Conservation (phyloP, 257 asterid species). For the Nicotiana tomentosiformis region DNA sequence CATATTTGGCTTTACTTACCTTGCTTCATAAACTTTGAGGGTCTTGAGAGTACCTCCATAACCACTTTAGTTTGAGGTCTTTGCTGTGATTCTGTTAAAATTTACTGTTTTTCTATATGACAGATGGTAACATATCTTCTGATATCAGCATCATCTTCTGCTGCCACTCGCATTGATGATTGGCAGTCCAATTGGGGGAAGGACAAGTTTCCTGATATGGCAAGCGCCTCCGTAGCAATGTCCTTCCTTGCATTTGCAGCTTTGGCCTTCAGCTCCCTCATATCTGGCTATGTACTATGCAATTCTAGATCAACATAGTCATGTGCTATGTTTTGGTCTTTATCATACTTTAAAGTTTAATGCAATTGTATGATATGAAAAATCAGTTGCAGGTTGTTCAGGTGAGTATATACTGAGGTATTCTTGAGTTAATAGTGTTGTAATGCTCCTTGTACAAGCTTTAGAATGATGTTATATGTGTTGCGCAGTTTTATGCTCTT, state of each 20-base stretch:
- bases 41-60: too few relatives aligned
- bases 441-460: neutral
- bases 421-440: neutral
- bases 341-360: neutral
- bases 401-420: neutral
- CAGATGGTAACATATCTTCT: constrained; percentile 85
- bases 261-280: constrained; percentile 60
- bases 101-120: constrained; percentile 4
- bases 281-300: constrained; percentile 75
- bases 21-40: too few relatives aligned
- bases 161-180: constrained; percentile 64
- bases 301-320: constrained; percentile 33
- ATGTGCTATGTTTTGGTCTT: neutral
- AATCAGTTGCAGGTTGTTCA: neutral
- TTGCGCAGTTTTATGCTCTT: neutral
- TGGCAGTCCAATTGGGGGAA: constrained; percentile 84
- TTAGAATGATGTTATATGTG: neutral
- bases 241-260: constrained; percentile 81
- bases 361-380: neutral
- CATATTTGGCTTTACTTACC: too few relatives aligned
- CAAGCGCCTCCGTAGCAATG: constrained; percentile 60
- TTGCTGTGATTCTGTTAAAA: neutral
- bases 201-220: constrained; percentile 81
- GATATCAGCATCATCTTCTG: constrained; percentile 89
- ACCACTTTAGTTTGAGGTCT: too few relatives aligned